Evolutionary conservation across 495 filamentous ascomycete genomes (phyloP).

Genomic region (Tuber calosporum): DNA sequence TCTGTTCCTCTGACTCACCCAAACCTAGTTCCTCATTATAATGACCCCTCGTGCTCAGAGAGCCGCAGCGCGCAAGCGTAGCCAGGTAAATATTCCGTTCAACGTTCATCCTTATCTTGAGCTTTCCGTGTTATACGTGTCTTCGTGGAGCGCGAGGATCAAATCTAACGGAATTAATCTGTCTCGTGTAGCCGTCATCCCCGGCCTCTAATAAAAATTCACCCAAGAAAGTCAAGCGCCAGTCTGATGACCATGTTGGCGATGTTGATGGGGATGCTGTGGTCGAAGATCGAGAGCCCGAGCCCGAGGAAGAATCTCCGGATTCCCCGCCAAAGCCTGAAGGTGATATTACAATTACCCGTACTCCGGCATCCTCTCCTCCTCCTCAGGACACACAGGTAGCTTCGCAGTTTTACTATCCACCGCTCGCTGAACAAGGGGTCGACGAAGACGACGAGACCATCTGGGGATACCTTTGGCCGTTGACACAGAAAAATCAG

Average conservation of each 20-base stretch:
- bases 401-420: slow-evolving; percentile 65
- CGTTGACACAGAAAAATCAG: slow-evolving; percentile 61
- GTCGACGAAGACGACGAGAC: slow-evolving; percentile 73
- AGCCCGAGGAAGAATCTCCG: neutral
- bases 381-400: slow-evolving; percentile 57
- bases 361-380: slow-evolving; percentile 48
- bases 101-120: neutral
- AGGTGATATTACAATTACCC: slow-evolving; percentile 28
- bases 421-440: slow-evolving; percentile 64
- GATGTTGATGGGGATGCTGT: neutral
- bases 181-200: slow-evolving; percentile 1
- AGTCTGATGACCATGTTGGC: neutral
- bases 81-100: neutral
- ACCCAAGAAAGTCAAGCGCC: neutral
- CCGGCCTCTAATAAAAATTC: slow-evolving; percentile 4
- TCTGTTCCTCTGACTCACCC: neutral
- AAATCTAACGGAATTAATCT: neutral
- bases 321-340: neutral
- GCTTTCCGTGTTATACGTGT: neutral
- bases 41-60: neutral
- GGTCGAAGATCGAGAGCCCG: neutral
- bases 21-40: neutral
- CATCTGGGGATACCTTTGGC: slow-evolving; percentile 92
- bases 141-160: neutral
- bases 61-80: neutral